A percentile compares a stretch with the other conserved stretches of the same genome.
Evolutionary conservation across 2,329 filamentous ascomycete species (phyloP).

Genomic region (Phialophora tarda): DNA sequence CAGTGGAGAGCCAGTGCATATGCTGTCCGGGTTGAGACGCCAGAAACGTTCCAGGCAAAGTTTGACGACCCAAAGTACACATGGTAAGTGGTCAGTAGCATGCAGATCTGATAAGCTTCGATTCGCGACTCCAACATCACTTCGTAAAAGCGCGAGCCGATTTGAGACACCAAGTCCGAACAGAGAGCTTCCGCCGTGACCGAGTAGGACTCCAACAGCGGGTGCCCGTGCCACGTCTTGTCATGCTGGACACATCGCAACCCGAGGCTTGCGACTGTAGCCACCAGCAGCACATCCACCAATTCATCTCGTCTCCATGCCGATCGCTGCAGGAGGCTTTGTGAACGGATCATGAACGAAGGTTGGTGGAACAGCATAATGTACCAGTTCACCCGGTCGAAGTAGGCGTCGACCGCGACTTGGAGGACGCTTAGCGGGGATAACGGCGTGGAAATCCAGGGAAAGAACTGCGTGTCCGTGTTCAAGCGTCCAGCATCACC

Average conservation of each 20-base stretch:
- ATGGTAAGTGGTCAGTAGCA: slow-evolving; percentile 33
- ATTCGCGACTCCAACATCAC: slow-evolving; percentile 34
- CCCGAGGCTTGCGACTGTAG: slow-evolving; percentile 17
- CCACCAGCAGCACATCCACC: slow-evolving; percentile 25
- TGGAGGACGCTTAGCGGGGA: slow-evolving; percentile 16
- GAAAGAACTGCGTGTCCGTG: slow-evolving; percentile 8
- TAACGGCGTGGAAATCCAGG: slow-evolving; percentile 14
- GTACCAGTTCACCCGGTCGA: slow-evolving; percentile 39
- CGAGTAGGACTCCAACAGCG: slow-evolving; percentile 16
- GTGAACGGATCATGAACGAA: slow-evolving; percentile 18
- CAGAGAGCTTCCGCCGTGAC: slow-evolving; percentile 15
- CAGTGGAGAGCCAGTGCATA: slow-evolving; percentile 38
- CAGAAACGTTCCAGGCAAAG: slow-evolving; percentile 38
- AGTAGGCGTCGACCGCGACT: slow-evolving; percentile 36
- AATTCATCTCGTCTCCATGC: slow-evolving; percentile 23
- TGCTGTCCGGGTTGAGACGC: slow-evolving; percentile 36
- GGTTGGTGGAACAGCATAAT: slow-evolving; percentile 33
- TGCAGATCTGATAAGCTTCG: slow-evolving; percentile 38
- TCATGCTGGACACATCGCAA: slow-evolving; percentile 24
- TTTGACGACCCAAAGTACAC: slow-evolving; percentile 38
- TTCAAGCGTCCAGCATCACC: slow-evolving; percentile 12
- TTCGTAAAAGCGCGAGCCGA: slow-evolving; percentile 26
- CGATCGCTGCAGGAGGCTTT: slow-evolving; percentile 13
- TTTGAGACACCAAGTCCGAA: slow-evolving; percentile 19
- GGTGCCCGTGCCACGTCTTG: slow-evolving; percentile 26